A percentile compares a stretch with the other conserved stretches of the same genome.
Conservation (phyloP, 805 yeast genomes). For the Metschnikowia orientalis region DNA sequence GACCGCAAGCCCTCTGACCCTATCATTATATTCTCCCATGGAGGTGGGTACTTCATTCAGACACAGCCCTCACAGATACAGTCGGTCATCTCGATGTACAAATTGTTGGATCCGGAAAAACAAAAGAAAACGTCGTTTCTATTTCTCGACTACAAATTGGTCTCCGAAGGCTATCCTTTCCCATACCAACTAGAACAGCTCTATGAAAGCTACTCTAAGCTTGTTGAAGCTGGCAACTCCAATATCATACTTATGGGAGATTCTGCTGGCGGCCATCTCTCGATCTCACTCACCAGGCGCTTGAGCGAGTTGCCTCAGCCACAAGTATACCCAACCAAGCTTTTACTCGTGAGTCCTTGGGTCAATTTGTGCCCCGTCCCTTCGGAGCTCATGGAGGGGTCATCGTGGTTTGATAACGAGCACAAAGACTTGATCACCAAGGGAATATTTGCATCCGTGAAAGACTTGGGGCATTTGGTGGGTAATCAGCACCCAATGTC, state of each 20-base stretch:
- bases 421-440: constrained; percentile 14
- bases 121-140: constrained; percentile 23
- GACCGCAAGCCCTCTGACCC: constrained; percentile 25
- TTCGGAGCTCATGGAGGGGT: constrained; percentile 24
- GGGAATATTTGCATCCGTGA: constrained; percentile 6
- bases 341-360: constrained; percentile 38
- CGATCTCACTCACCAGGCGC: constrained; percentile 27
- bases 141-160: constrained; percentile 30
- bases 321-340: constrained; percentile 23
- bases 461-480: constrained; percentile 9
- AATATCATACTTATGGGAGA: constrained; percentile 38
- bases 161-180: constrained; percentile 26
- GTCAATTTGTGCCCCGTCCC: constrained; percentile 25
- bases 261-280: constrained; percentile 41
- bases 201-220: constrained; percentile 22
- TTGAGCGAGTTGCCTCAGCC: constrained; percentile 16
- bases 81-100: constrained; percentile 25
- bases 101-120: constrained; percentile 23
- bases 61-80: constrained; percentile 29
- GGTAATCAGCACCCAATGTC: constrained; percentile 16
- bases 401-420: constrained; percentile 32
- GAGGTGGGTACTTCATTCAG: constrained; percentile 38
- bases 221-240: constrained; percentile 19
- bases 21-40: constrained; percentile 33
- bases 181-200: constrained; percentile 33